Evolutionary conservation across 352 stramenopile species (phyloP).

Genomic region (Albugo candida): DNA sequence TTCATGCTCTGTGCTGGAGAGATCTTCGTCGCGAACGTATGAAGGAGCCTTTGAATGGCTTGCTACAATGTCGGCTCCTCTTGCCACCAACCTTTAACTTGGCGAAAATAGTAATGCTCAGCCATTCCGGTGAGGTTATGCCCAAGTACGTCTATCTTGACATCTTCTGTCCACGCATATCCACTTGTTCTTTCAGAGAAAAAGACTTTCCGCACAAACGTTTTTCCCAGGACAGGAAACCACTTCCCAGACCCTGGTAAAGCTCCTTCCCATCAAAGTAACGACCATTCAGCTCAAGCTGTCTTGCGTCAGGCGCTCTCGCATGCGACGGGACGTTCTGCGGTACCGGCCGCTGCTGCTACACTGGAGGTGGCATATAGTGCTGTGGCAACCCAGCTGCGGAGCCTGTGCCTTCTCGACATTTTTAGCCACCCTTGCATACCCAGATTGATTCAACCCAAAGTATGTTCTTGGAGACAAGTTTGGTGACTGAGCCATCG

Average conservation of each 20-base stretch:
- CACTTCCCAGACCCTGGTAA: too few species aligned
- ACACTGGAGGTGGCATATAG: background rate
- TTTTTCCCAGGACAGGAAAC: background rate
- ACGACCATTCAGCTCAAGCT: background rate
- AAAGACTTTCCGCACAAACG: background rate
- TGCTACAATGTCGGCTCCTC: too few species aligned
- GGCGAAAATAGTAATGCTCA: background rate
- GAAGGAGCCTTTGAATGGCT: background rate
- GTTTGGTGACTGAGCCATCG: too few species aligned
- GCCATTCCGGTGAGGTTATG: background rate
- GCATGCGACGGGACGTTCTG: background rate
- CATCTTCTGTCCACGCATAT: too few species aligned
- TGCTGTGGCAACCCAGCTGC: too few species aligned
- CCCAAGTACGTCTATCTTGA: too few species aligned
- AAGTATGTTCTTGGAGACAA: too few species aligned
- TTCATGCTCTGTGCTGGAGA: background rate
- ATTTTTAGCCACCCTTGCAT: too few species aligned
- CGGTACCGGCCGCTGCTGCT: too few species aligned
- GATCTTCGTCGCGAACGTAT: constrained; percentile 1
- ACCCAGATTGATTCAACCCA: too few species aligned
- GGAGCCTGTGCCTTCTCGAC: too few species aligned
- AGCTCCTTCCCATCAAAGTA: too few species aligned
- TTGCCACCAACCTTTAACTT: background rate
- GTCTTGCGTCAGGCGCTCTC: background rate
- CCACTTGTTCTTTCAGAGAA: background rate